Conservation (phyloP, 2,329 filamentous ascomycete species). For the Cordyceps sp. region DNA sequence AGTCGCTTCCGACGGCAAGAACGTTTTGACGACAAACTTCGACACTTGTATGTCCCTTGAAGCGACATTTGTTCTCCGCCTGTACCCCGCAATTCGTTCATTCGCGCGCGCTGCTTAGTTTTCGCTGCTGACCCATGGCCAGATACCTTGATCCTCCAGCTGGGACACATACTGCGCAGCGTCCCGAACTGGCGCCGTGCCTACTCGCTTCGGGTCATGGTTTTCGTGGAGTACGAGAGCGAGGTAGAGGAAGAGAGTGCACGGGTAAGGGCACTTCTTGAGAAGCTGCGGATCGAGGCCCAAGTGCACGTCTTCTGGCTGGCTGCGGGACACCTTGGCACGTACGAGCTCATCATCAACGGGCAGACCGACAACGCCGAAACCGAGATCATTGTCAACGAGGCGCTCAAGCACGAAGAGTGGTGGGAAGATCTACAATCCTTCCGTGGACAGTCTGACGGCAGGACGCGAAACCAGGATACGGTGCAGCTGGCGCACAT, state of each 20-base stretch:
- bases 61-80: not conserved
- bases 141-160: conserved; percentile 67
- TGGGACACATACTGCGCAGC: conserved; percentile 71
- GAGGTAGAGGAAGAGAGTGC: conserved; percentile 67
- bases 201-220: conserved; percentile 59
- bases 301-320: conserved; percentile 70
- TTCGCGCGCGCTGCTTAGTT: no score
- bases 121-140: not conserved
- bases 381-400: conserved; percentile 43
- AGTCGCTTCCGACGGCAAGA: conserved; percentile 48
- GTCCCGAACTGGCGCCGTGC: conserved; percentile 64
- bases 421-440: conserved; percentile 70
- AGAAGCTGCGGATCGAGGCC: conserved; percentile 69
- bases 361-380: conserved; percentile 40
- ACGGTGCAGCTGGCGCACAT: conserved; percentile 25
- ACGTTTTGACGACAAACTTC: conserved; percentile 71
- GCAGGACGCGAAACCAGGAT: conserved; percentile 24
- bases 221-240: conserved; percentile 78
- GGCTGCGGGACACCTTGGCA: conserved; percentile 52
- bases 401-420: conserved; percentile 50
- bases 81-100: no score
- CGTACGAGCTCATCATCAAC: conserved; percentile 67
- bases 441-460: conserved; percentile 23
- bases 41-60: conserved; percentile 52
- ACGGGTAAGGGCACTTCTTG: conserved; percentile 55